A percentile compares a stretch with the other conserved stretches of the same genome.
phyloP scores from a whole-genome alignment of 139 green algal species.

The Raphidocelis subcapitata region DNA sequence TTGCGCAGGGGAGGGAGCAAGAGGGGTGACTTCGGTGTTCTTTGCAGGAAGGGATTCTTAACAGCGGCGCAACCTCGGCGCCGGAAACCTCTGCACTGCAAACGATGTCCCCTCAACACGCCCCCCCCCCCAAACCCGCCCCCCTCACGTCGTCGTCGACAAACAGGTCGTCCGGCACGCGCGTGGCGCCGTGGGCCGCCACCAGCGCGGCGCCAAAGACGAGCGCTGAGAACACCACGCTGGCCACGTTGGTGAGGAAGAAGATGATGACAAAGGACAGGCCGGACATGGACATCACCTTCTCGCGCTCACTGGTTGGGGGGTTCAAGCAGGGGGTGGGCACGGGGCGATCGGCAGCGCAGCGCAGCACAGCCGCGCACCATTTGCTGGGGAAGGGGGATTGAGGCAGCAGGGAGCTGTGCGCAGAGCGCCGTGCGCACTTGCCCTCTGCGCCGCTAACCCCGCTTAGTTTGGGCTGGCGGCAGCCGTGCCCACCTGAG shows the following conservation, averaged over 20 bases:
- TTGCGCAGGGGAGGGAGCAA: background rate
- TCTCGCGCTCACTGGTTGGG: constrained; percentile 74
- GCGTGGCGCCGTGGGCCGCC: constrained; percentile 66
- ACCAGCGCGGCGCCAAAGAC: constrained; percentile 67
- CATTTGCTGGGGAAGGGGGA: background rate
- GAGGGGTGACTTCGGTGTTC: background rate
- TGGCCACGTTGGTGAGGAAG: constrained; percentile 89
- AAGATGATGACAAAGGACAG: constrained; percentile 85
- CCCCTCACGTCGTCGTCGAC: constrained; percentile 60
- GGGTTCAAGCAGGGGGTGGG: no score
- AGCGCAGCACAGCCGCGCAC: background rate
- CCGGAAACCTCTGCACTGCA: background rate
- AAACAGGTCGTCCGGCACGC: constrained; percentile 88
- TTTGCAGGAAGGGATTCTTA: background rate
- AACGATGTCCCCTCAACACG: background rate
- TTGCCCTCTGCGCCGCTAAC: no score
- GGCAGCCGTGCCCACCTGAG: constrained; percentile 50
- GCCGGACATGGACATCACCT: constrained; percentile 76
- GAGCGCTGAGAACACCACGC: constrained; percentile 83
- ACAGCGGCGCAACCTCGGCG: background rate
- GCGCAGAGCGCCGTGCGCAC: no score
- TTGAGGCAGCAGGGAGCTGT: background rate
- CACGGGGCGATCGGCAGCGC: background rate
- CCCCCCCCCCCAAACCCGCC: background rate
- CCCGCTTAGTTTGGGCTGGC: no score